phyloP scores from a whole-genome alignment of 2,329 filamentous ascomycete species.

The Coleophoma cylindrospora region DNA sequence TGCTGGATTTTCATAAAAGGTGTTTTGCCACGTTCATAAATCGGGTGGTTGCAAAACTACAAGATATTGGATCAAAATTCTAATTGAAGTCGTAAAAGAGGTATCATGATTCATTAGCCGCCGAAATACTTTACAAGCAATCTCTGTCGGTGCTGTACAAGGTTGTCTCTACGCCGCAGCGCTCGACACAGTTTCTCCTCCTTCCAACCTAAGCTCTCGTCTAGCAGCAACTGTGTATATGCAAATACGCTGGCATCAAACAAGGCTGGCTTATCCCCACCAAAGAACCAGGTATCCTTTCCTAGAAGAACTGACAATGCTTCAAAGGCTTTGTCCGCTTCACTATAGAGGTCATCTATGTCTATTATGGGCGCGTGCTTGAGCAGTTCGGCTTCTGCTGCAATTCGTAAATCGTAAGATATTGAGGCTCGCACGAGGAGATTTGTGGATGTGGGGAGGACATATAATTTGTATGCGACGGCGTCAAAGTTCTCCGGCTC shows the following conservation, averaged over 20 bases:
- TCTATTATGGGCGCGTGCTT: slow-evolving; percentile 56
- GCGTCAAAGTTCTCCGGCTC: slow-evolving; percentile 56
- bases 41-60: too few species aligned
- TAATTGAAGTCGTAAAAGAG: too few species aligned
- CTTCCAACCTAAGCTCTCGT: slow-evolving; percentile 52
- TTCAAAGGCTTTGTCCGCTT: slow-evolving; percentile 57
- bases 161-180: slow-evolving; percentile 50
- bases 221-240: slow-evolving; percentile 78
- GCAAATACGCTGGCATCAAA: slow-evolving; percentile 90
- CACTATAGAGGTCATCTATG: slow-evolving; percentile 49
- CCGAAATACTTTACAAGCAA: slow-evolving; percentile 36
- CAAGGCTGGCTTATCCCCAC: slow-evolving; percentile 48
- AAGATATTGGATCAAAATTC: too few species aligned
- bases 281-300: slow-evolving; percentile 57
- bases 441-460: slow-evolving; percentile 59
- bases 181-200: slow-evolving; percentile 54
- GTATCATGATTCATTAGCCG: slow-evolving; percentile 7
- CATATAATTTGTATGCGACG: slow-evolving; percentile 69
- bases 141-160: slow-evolving; percentile 61
- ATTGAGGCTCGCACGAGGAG: slow-evolving; percentile 58
- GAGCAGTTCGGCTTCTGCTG: slow-evolving; percentile 70
- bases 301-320: slow-evolving; percentile 57
- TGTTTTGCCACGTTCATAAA: too few species aligned
- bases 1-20: too few species aligned
- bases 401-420: slow-evolving; percentile 61